phyloP scores from a whole-genome alignment of 1,139 yeast species.

The Debaryomyces sp. region DNA sequence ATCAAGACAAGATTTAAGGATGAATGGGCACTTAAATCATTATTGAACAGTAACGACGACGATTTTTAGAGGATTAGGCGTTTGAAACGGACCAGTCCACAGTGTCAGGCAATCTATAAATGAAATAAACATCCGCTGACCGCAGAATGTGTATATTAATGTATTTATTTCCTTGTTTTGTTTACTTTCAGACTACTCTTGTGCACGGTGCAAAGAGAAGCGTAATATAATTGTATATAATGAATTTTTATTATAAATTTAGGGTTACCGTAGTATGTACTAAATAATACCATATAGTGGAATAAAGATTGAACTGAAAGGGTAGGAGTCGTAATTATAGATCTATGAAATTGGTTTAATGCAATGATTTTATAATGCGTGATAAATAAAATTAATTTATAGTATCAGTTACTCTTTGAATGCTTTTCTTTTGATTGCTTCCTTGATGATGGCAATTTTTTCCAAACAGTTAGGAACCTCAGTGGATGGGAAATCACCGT shows the following conservation, averaged over 20 bases:
- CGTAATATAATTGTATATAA: not conserved
- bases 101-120: not conserved
- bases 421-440: conserved; percentile 46
- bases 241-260: conserved; percentile 1
- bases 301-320: conserved; percentile 3
- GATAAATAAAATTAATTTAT: not conserved
- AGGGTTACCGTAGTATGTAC: not conserved
- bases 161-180: conserved; percentile 1
- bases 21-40: conserved; percentile 91
- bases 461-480: conserved; percentile 56
- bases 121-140: conserved; percentile 1
- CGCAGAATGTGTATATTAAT: conserved; percentile 1
- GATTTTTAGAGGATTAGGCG: conserved; percentile 4
- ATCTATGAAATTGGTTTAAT: conserved; percentile 5
- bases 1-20: conserved; percentile 78
- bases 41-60: conserved; percentile 58
- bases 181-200: not conserved
- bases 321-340: not conserved
- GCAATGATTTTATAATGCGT: conserved; percentile 4
- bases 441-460: conserved; percentile 39
- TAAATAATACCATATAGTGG: not conserved
- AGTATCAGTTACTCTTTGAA: conserved; percentile 26
- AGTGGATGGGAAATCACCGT: conserved; percentile 61
- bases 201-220: not conserved
- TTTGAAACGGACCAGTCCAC: not conserved